These are phyloP conservation scores for Globisporangium paroecandrum DNA, from an alignment of 352 stramenopile genomes.

Conservation along the genomic window DNA sequence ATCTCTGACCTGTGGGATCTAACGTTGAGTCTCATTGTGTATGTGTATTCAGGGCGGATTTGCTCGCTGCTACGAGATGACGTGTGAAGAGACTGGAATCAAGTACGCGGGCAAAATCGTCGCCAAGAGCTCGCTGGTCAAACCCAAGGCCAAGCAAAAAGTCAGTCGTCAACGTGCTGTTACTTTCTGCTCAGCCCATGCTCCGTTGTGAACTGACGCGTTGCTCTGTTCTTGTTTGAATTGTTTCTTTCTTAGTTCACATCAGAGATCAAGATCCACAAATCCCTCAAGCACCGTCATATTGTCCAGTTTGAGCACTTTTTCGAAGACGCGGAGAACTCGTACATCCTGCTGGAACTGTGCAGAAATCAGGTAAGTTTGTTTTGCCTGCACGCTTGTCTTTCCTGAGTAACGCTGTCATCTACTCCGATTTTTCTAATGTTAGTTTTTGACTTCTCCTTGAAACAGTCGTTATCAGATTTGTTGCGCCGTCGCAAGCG, in stretches of 20 bases:
- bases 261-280: slow-evolving; percentile 99
- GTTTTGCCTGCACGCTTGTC: background rate
- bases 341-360: slow-evolving; percentile 97
- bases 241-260: slow-evolving; percentile 53
- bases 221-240: background rate
- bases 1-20: background rate
- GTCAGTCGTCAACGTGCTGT: slow-evolving; percentile 33
- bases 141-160: slow-evolving; percentile 95
- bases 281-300: slow-evolving; percentile 91
- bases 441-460: slow-evolving; percentile 4
- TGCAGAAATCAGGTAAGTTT: slow-evolving; percentile 89
- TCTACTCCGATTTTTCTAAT: background rate
- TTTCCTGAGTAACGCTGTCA: background rate
- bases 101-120: slow-evolving; percentile 98
- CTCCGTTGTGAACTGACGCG: background rate
- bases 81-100: slow-evolving; percentile 89
- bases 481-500: slow-evolving; percentile 93
- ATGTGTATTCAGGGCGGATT: slow-evolving; percentile 87
- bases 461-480: slow-evolving; percentile 91
- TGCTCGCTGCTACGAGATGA: slow-evolving; percentile 96
- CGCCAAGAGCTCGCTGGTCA: slow-evolving; percentile 95
- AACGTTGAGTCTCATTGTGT: background rate
- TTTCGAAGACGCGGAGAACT: slow-evolving; percentile 97
- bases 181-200: background rate
- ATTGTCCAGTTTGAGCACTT: slow-evolving; percentile 98